Percentiles rank a stretch among this genome's conserved stretches.
phyloP scores from a whole-genome alignment of 202 grass and related monocot genomes.

The Setaria italica region DNA sequence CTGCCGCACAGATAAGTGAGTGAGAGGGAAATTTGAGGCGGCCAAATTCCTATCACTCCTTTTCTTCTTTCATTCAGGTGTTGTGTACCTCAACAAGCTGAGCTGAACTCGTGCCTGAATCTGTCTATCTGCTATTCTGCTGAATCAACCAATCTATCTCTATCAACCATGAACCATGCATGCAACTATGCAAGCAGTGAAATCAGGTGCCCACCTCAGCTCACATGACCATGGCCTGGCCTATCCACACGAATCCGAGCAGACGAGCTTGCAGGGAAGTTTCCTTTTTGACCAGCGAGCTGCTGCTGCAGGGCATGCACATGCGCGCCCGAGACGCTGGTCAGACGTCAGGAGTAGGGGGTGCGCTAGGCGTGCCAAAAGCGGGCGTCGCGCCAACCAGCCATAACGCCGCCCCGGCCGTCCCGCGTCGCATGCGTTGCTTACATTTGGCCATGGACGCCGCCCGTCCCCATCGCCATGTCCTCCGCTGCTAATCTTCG shows the following conservation, averaged over 20 bases:
- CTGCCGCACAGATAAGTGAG: too few species aligned
- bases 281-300: not conserved
- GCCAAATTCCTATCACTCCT: too few species aligned
- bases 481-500: too few species aligned
- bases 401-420: slow-evolving; percentile 25
- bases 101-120: not conserved
- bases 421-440: not conserved
- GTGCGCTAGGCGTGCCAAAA: slow-evolving; percentile 27
- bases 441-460: not conserved
- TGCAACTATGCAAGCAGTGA: too few species aligned
- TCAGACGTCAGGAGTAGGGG: not conserved
- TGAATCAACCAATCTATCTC: too few species aligned
- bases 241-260: not conserved
- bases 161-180: too few species aligned
- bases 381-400: slow-evolving; percentile 44
- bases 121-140: too few species aligned
- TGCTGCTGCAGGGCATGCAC: not conserved
- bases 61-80: too few species aligned
- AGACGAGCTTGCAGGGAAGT: not conserved
- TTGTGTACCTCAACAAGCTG: too few species aligned
- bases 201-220: too few species aligned
- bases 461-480: not conserved
- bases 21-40: too few species aligned
- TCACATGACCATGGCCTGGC: too few species aligned
- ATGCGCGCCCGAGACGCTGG: slow-evolving; percentile 14